Conservation (phyloP, 768 basidiomycete species). For the Mycena metata region DNA sequence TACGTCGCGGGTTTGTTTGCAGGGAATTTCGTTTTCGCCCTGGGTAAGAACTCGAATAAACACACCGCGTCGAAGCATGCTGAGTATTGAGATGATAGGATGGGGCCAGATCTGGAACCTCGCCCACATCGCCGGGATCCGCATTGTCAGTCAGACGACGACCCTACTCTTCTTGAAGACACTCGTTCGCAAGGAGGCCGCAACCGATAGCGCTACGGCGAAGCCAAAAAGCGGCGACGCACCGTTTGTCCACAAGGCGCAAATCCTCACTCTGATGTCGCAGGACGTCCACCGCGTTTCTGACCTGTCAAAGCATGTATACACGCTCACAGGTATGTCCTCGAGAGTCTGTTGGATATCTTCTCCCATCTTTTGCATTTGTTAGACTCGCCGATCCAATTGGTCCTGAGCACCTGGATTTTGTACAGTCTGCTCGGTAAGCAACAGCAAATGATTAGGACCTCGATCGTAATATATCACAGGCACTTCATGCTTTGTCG, state of each 20-base stretch:
- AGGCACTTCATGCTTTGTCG: slow-evolving; percentile 24
- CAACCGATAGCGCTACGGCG: neutral
- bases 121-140: slow-evolving; percentile 65
- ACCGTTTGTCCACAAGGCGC: slow-evolving; percentile 7
- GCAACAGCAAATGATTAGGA: neutral
- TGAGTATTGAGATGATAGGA: neutral
- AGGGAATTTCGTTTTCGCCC: slow-evolving; percentile 2
- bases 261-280: slow-evolving; percentile 29
- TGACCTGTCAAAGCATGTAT: slow-evolving; percentile 9
- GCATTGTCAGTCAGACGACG: slow-evolving; percentile 73
- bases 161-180: slow-evolving; percentile 77
- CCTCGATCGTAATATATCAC: neutral
- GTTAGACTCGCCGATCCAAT: slow-evolving; percentile 5
- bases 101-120: slow-evolving; percentile 65
- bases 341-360: neutral
- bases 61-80: neutral
- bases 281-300: slow-evolving; percentile 25
- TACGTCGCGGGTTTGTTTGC: slow-evolving; percentile 21
- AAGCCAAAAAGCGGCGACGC: neutral
- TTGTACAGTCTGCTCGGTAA: slow-evolving; percentile 26
- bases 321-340: slow-evolving; percentile 13
- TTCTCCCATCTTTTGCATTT: neutral
- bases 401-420: slow-evolving; percentile 17
- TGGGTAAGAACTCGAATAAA: neutral
- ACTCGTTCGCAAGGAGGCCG: slow-evolving; percentile 73